Percentiles rank a stretch among this genome's conserved stretches.
phyloP scores from a whole-genome alignment of 2,329 filamentous ascomycete species.

The Penicillium brasilianum region DNA sequence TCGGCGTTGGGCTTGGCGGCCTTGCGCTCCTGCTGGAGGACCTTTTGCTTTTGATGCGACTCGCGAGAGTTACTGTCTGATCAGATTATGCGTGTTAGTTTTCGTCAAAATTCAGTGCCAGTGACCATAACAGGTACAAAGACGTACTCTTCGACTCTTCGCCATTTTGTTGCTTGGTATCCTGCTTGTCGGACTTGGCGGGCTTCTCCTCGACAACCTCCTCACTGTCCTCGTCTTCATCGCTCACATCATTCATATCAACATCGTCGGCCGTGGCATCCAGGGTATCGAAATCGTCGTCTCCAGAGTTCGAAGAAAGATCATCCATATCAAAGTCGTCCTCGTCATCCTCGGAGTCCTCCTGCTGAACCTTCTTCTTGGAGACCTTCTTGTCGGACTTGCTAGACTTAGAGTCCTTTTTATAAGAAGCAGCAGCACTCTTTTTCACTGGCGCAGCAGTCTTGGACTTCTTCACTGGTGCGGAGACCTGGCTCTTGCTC shows the following conservation, averaged over 20 bases:
- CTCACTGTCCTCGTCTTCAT: conserved; percentile 54
- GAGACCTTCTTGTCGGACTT: conserved; percentile 42
- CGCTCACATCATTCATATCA: conserved; percentile 51
- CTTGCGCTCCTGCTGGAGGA: conserved; percentile 84
- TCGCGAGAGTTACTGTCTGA: conserved; percentile 76
- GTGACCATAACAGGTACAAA: neutral
- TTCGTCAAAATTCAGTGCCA: neutral
- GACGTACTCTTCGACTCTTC: conserved; percentile 37
- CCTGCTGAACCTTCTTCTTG: conserved; percentile 44
- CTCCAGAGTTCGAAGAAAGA: conserved; percentile 49
- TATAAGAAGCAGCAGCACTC: conserved; percentile 24
- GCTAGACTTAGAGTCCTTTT: conserved; percentile 38
- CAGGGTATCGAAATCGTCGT: conserved; percentile 40
- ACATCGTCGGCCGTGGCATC: conserved; percentile 29
- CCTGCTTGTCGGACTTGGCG: conserved; percentile 26
- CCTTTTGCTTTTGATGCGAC: conserved; percentile 91
- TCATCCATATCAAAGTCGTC: conserved; percentile 63
- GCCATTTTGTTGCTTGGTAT: conserved; percentile 18
- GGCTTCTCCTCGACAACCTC: conserved; percentile 35
- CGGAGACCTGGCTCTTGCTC: conserved; percentile 42
- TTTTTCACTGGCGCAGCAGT: conserved; percentile 35
- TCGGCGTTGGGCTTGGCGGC: conserved; percentile 92
- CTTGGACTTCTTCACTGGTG: conserved; percentile 37
- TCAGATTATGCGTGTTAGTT: conserved; percentile 18
- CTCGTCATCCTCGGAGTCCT: conserved; percentile 48